These are phyloP conservation scores for Pyrus pyrifolia DNA, from an alignment of 306 rosid species.

Conservation along the genomic window DNA sequence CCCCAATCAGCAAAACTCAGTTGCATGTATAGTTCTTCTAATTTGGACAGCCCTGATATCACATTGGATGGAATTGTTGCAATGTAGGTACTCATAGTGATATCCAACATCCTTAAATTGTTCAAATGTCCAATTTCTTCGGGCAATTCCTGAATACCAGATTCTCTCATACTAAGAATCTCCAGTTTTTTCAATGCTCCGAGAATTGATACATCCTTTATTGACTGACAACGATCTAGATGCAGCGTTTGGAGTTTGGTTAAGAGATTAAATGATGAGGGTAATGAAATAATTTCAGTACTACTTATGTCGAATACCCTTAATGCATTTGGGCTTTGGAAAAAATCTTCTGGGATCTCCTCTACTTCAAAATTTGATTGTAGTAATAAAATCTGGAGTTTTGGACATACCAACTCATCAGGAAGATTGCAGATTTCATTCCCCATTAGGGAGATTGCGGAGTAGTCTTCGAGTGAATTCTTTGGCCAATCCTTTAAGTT, in stretches of 20 bases:
- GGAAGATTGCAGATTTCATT: background rate
- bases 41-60: background rate
- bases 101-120: background rate
- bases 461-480: background rate
- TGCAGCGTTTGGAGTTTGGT: background rate
- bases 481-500: background rate
- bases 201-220: background rate
- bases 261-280: background rate
- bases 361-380: background rate
- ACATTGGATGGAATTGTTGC: background rate
- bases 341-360: background rate
- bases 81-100: background rate
- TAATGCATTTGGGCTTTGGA: background rate
- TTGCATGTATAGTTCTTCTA: background rate
- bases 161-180: background rate
- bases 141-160: background rate
- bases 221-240: background rate
- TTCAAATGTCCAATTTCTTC: background rate
- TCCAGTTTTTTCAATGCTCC: background rate
- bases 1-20: background rate
- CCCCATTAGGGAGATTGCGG: background rate
- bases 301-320: background rate
- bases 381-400: conserved; percentile 6
- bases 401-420: background rate
- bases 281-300: background rate